These are phyloP conservation scores for Nakaseomyces glabratus DNA, from an alignment of 1,139 yeast genomes.

Conservation along the genomic window DNA sequence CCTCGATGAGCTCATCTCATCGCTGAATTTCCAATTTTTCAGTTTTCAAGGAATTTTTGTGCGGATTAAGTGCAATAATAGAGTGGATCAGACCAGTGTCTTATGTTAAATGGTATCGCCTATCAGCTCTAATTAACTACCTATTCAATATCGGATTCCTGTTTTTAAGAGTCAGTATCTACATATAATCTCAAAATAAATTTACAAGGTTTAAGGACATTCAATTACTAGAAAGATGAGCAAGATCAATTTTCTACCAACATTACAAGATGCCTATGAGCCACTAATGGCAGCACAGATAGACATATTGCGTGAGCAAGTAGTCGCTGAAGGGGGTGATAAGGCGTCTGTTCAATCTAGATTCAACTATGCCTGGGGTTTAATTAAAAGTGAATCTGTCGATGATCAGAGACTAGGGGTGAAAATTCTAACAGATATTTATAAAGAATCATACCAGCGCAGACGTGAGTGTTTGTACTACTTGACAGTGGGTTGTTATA, in stretches of 20 bases:
- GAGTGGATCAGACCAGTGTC: too few relatives aligned
- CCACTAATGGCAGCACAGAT: slow-evolving; percentile 72
- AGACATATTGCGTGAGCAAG: slow-evolving; percentile 65
- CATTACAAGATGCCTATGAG: slow-evolving; percentile 32
- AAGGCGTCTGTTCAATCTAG: slow-evolving; percentile 71
- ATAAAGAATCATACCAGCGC: slow-evolving; percentile 69
- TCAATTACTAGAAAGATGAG: slow-evolving; percentile 20
- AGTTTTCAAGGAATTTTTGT: too few relatives aligned
- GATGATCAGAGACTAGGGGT: slow-evolving; percentile 73
- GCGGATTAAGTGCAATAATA: too few relatives aligned
- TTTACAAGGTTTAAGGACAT: not conserved
- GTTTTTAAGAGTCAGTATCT: not conserved
- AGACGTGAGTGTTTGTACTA: slow-evolving; percentile 87
- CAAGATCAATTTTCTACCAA: slow-evolving; percentile 25
- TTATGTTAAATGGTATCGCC: too few relatives aligned
- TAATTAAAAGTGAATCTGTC: slow-evolving; percentile 57
- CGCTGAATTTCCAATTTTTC: too few relatives aligned
- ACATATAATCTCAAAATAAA: not conserved
- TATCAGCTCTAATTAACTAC: too few relatives aligned
- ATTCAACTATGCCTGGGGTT: slow-evolving; percentile 95
- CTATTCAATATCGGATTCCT: not conserved
- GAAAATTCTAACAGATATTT: slow-evolving; percentile 61
- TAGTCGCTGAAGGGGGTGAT: slow-evolving; percentile 66
- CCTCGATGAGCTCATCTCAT: too few relatives aligned
- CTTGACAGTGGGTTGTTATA: slow-evolving; percentile 78